Evolutionary conservation across 2,329 filamentous ascomycete species (phyloP).

Genomic region (Calcarisporium arbuscula): DNA sequence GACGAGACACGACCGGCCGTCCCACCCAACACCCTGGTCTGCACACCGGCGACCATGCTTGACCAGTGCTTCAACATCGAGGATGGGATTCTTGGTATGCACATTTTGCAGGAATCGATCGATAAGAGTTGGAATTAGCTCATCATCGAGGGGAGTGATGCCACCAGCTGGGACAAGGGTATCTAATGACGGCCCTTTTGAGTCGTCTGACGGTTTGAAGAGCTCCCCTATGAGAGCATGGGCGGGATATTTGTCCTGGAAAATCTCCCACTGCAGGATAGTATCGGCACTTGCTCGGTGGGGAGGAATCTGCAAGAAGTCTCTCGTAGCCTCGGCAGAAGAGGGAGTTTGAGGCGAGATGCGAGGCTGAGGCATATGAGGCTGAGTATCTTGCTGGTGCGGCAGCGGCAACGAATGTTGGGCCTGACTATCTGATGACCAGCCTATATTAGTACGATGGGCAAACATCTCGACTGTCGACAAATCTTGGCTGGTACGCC

Average conservation of each 20-base stretch:
- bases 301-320: conserved; percentile 15
- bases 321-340: conserved; percentile 11
- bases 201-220: conserved; percentile 7
- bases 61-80: conserved; percentile 14
- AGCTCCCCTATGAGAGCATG: conserved; percentile 12
- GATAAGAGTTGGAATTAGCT: conserved; percentile 15
- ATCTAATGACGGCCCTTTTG: no score
- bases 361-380: neutral
- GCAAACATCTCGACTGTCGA: no score
- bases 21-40: conserved; percentile 18
- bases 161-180: conserved; percentile 6
- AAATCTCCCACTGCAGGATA: conserved; percentile 13
- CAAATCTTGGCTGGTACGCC: no score
- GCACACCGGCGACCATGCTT: conserved; percentile 14
- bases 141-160: conserved; percentile 14
- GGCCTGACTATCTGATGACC: no score
- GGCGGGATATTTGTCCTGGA: conserved; percentile 10
- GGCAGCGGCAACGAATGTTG: no score
- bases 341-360: conserved; percentile 1
- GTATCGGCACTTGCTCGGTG: conserved; percentile 14
- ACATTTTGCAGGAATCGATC: conserved; percentile 18
- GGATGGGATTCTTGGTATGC: conserved; percentile 20
- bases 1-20: conserved; percentile 17
- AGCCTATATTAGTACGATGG: no score
- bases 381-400: no score